These are phyloP conservation scores for Talaromyces wortmannii DNA, from an alignment of 495 filamentous ascomycete genomes.

Conservation along the genomic window DNA sequence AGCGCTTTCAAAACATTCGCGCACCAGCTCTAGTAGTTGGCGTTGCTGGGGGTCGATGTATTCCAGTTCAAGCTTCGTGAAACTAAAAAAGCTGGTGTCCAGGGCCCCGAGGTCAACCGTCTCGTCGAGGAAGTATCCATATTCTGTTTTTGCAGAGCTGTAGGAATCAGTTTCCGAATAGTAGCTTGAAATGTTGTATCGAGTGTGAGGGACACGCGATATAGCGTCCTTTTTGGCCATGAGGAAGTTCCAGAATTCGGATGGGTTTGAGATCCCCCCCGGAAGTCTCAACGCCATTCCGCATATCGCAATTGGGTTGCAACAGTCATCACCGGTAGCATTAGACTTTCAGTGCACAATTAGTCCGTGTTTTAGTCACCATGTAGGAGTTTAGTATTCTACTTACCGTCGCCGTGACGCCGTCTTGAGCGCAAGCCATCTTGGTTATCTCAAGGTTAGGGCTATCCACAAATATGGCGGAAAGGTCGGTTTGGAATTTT, in stretches of 20 bases:
- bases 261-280: constrained; percentile 23
- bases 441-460: too few relatives aligned
- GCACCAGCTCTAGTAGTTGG: constrained; percentile 44
- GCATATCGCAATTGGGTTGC: too few relatives aligned
- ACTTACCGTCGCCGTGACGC: too few relatives aligned
- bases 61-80: constrained; percentile 36
- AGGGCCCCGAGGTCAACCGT: constrained; percentile 14
- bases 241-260: constrained; percentile 31
- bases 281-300: constrained; percentile 43
- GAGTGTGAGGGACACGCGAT: constrained; percentile 16
- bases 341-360: too few relatives aligned
- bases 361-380: too few relatives aligned
- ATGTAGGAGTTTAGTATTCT: too few relatives aligned
- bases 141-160: constrained; percentile 14
- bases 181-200: constrained; percentile 26
- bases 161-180: constrained; percentile 11
- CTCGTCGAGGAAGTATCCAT: constrained; percentile 49
- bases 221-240: constrained; percentile 26
- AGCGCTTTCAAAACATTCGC: constrained; percentile 29
- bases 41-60: constrained; percentile 53
- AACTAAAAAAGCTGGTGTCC: constrained; percentile 24
- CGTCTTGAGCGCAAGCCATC: too few relatives aligned
- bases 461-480: too few relatives aligned
- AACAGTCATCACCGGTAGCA: too few relatives aligned
- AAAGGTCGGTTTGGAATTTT: too few relatives aligned